Conservation (phyloP, 805 yeast genomes). For the Zygotorulaspora florentina region DNA sequence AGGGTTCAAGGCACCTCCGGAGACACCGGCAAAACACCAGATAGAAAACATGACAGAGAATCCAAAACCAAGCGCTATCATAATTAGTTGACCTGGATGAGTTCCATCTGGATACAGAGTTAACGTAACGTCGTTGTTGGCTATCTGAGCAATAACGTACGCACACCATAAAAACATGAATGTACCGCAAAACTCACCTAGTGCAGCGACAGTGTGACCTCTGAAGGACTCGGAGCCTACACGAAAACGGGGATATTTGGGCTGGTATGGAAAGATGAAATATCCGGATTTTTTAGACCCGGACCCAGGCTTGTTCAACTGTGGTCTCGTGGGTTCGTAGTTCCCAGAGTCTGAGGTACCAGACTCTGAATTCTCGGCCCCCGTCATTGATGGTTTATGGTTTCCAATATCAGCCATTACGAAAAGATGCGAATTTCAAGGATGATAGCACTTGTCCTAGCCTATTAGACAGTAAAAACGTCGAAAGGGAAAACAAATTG, state of each 20-base stretch:
- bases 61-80: constrained; percentile 86
- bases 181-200: constrained; percentile 84
- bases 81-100: constrained; percentile 62
- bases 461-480: no score
- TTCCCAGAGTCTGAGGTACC: constrained; percentile 1
- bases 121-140: constrained; percentile 52
- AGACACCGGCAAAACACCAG: constrained; percentile 49
- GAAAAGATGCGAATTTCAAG: not conserved
- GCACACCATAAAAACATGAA: constrained; percentile 81
- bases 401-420: constrained; percentile 3
- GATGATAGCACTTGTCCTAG: no score
- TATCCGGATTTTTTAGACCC: constrained; percentile 3
- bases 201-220: constrained; percentile 63
- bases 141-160: constrained; percentile 76
- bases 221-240: constrained; percentile 42
- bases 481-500: no score
- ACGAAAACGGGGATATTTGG: constrained; percentile 33
- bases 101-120: constrained; percentile 39
- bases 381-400: not conserved
- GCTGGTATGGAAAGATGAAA: constrained; percentile 8
- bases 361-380: not conserved
- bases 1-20: constrained; percentile 90
- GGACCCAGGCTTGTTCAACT: not conserved
- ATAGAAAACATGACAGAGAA: constrained; percentile 59
- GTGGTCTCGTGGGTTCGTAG: constrained; percentile 2